Evolutionary conservation across 2,329 filamentous ascomycete genomes (phyloP), one percentile per base, ranked within the genome.

Genomic region (Xylaria multiplex): DNA sequence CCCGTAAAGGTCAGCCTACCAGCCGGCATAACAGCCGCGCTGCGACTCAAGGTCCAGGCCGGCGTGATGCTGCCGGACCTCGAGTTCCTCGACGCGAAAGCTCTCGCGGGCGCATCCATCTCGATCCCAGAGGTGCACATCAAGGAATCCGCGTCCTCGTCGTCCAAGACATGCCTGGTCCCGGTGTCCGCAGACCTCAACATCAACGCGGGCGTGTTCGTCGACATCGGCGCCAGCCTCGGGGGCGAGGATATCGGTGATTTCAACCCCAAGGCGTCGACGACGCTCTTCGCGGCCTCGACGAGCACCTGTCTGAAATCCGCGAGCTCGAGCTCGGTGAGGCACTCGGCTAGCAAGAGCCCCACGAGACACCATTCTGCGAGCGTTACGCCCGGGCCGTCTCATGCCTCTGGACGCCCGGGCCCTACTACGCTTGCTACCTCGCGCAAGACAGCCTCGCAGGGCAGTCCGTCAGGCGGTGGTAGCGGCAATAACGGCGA

Each of bases 151-250:
- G 69, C 43, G 52, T 68, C 64, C 9, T 61, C 53, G 50, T 68
- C 62, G 22, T 62, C 45, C 27, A 30, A 53, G 30, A 53, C 59
- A 19, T 74, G 70, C 65, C 57, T 35, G 6, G 24, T 74, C 16
- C 68, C 70, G 11, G 71, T 69, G 3, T 65, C 65, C 1, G 74
- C 74, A 14, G 72, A 74, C 45, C 62, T 76, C 22, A 71, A 76
- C 72, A 73, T 76, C 68, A 76, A 76, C 66, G 73, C 73, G n/a
- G 74, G 73, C 49, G 71, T 69, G 1, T 75, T 71, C 62, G 69
- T 74, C 30, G 73, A 76, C 59, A 58, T 76, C 58, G 73, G 72
- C 50, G 72, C 71, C 6, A 69, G 71, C 19, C 30, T 76, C 49
- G 72, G n/a, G 2, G 66, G 69, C 59, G 14, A 72, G 52, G 27